Evolutionary conservation across 1,284 basidiomycete genomes (phyloP), one percentile per base, ranked within the genome.

Genomic region (Coniferiporia weirii): DNA sequence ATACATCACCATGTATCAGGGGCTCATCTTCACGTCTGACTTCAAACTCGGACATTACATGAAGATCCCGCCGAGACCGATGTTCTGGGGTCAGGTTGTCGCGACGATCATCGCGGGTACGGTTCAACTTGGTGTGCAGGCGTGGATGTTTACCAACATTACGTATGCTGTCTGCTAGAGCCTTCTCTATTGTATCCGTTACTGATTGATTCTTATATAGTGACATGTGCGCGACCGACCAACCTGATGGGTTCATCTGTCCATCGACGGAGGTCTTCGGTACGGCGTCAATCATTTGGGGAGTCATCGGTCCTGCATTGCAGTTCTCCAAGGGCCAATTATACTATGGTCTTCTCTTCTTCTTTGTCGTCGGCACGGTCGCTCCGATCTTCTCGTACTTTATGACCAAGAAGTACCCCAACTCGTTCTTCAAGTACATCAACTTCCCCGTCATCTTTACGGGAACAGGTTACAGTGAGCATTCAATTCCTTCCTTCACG

Each of bases 381-480:
- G 70, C 70, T 43, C 80, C 80, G 0, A 48, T 78, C 38, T 63
- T 68, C 17, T 68, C 72, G 17, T 81, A 74, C 72, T 36, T 74
- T 52, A 43, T 67, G 35, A 54, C 65, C 19, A 60, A 64, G 52
- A 66, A 62, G 59, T 70, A 57, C 54, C 70, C 70, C 9, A 68
- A 66, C 43, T 67, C 65, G 48, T 63, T 61, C 17, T 56, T 64
- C 58, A 67, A 66, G 54, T 70, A 68, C 50, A 59, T 70, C 57
- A 68, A 68, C 59, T 78, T 79, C 73, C 79, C 79, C 17, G 77
- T 86, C 63, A 76, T 84, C 63, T 79, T 85, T 66, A 70, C 69
- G 6, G 74, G 75, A 5, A 71, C 72, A 0, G 68, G 69, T 4
- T 69, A 40, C 38, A 40, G 38, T 71, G 50, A 75, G 80, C 36